Base-by-base conservation (phyloP, 2,329 filamentous ascomycete species). In the Aureobasidium sp. region DNA sequence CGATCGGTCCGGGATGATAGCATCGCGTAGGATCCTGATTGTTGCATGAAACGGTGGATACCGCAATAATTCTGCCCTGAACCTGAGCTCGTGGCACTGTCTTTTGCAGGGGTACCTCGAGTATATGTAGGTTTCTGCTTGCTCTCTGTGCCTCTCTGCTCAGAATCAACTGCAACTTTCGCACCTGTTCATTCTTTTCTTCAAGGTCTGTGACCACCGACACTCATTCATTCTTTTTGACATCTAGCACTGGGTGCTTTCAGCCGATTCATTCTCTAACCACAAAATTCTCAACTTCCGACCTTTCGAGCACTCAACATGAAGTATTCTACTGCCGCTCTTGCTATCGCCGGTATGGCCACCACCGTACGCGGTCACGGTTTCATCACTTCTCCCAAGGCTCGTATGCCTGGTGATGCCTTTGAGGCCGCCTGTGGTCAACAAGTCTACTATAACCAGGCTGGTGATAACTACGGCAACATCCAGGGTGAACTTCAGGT, bases 381-480 rank as follows among this genome's bases (percentile, higher is more conserved):
- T 66, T 80, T 78, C 70, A 76, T 85, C 71, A 74, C 70, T 63
- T 73, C 68, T 41, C 83, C 82, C 10, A 65, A 69, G 27, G 73
- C 79, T 52, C 80, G 83, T 68, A 72, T 77, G 67, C 79, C 82
- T 24, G 82, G 82, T 52, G 34, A 72, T 48, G 81, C 80, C 24
- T 81, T 83, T 76, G 69, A 75, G 64, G 71, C 76, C 15, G 78
- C 80, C 61, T 85, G 83, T 66, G 82, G 83, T 61, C 69, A 78
- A 65, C 81, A 84, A 71, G 77, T 83, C 68, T 78, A 76, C 73
- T 77, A 77, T 75, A 81, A 80, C 73, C 79, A 82, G 73, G 65
- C 66, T 39, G 75, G 79, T 17, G 82, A 84, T 76, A 76, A 78
- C 70, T 81, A 80, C 71, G 81, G 81, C 67, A 85, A 84, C 71